Evolutionary conservation across 495 filamentous ascomycete species (phyloP).

Genomic region (Schizothecium vesticola): DNA sequence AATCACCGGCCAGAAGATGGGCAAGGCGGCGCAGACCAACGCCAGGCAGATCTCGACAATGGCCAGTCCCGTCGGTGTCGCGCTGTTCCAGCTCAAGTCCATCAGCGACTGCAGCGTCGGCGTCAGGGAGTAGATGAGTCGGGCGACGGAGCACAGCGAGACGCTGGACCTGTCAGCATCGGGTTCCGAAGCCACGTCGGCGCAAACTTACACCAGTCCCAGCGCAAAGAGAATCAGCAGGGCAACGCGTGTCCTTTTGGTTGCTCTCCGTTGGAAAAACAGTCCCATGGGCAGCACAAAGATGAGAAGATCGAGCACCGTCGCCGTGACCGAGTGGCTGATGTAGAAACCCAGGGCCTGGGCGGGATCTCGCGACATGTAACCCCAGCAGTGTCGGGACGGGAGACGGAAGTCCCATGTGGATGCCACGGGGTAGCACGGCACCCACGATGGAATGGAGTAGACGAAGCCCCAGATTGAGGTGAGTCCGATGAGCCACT

Average conservation of each 20-base stretch:
- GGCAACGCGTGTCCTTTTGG: slow-evolving; percentile 1
- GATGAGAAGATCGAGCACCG: slow-evolving; percentile 23
- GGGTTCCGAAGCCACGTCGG: too few species aligned
- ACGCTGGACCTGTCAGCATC: too few species aligned
- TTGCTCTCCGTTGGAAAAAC: slow-evolving; percentile 16
- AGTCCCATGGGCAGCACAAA: slow-evolving; percentile 24
- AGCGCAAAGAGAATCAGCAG: background rate
- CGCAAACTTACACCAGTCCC: background rate
- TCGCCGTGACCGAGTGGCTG: slow-evolving; percentile 14
- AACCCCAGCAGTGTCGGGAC: slow-evolving; percentile 24
- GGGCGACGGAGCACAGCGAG: slow-evolving; percentile 19
- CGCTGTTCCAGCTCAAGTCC: slow-evolving; percentile 28
- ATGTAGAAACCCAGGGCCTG: slow-evolving; percentile 20
- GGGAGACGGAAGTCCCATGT: slow-evolving; percentile 17
- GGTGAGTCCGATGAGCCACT: slow-evolving; percentile 17
- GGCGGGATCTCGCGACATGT: slow-evolving; percentile 19
- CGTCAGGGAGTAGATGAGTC: slow-evolving; percentile 13
- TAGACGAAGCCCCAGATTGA: slow-evolving; percentile 23
- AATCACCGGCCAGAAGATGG: slow-evolving; percentile 28
- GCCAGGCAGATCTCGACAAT: slow-evolving; percentile 26
- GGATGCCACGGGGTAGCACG: slow-evolving; percentile 19
- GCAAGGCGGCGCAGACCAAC: slow-evolving; percentile 27
- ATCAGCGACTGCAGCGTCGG: slow-evolving; percentile 14
- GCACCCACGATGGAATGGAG: slow-evolving; percentile 18
- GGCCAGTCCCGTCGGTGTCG: slow-evolving; percentile 22